Evolutionary conservation across 2,329 filamentous ascomycete genomes (phyloP).

Genomic region (Colletotrichum zoysiae): DNA sequence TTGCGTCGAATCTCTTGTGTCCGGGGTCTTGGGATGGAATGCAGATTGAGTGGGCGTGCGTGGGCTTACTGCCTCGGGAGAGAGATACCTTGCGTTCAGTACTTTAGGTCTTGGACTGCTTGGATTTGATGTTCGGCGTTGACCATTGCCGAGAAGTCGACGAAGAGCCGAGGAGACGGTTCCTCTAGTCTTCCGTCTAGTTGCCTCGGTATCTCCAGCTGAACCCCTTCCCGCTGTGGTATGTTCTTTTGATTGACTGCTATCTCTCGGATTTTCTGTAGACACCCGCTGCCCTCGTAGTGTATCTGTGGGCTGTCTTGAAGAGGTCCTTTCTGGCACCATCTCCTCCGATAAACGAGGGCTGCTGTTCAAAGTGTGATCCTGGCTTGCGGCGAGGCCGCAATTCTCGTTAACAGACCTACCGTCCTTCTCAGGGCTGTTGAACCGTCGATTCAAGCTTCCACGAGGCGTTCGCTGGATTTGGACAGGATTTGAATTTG

Average conservation of each 20-base stretch:
- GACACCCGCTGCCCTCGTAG: neutral
- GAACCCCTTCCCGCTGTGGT: neutral
- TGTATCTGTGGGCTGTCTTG: slow-evolving; percentile 37
- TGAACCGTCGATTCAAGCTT: neutral
- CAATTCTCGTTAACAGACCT: neutral
- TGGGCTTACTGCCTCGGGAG: neutral
- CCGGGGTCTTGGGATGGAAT: neutral
- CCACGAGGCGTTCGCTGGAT: neutral
- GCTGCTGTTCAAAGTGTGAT: neutral
- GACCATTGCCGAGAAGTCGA: slow-evolving; percentile 16
- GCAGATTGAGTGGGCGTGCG: neutral
- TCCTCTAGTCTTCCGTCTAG: slow-evolving; percentile 5
- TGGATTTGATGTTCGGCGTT: slow-evolving; percentile 1
- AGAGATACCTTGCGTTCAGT: neutral
- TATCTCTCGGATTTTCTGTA: neutral
- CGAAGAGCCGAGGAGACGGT: slow-evolving; percentile 18
- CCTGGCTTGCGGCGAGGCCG: too few species aligned
- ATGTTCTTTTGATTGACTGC: neutral
- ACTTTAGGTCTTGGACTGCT: neutral
- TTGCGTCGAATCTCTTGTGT: neutral
- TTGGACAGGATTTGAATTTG: neutral
- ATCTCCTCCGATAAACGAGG: slow-evolving; percentile 44
- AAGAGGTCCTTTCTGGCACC: slow-evolving; percentile 48
- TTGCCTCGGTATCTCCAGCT: neutral
- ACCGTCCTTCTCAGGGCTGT: neutral